phyloP scores from a whole-genome alignment of 73 alveolate genomes.

The Paramecium primaurelia region DNA sequence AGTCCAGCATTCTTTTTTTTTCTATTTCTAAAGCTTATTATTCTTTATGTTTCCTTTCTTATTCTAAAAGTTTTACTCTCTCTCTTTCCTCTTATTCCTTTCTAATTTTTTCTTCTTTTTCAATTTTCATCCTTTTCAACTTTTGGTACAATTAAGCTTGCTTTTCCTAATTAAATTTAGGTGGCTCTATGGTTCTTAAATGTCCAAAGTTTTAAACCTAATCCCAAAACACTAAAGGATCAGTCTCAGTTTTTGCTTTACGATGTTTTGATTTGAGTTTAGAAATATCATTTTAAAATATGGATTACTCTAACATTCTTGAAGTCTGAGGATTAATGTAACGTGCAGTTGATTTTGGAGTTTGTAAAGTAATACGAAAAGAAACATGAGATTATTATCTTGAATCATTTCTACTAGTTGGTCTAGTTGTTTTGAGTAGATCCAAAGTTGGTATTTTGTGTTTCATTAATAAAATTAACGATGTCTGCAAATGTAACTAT shows the following conservation, averaged over 20 bases:
- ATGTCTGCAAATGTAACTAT: conserved; percentile 47
- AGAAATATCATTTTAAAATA: background rate
- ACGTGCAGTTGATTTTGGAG: background rate
- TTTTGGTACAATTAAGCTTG: background rate
- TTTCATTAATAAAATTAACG: conserved; percentile 25
- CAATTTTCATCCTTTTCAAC: background rate
- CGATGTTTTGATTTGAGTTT: background rate
- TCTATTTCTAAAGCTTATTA: background rate
- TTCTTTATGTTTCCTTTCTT: background rate
- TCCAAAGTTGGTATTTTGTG: conserved; percentile 6
- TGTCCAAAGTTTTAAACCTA: background rate
- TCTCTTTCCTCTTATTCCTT: background rate
- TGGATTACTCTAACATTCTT: background rate
- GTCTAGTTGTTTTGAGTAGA: background rate
- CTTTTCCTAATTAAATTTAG: background rate
- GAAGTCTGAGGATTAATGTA: background rate
- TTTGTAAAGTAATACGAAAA: background rate
- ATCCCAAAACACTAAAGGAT: background rate
- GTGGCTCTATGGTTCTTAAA: background rate
- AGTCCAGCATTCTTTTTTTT: background rate
- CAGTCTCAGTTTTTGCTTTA: background rate
- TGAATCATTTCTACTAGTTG: background rate
- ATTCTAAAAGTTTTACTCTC: background rate
- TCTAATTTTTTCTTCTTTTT: background rate
- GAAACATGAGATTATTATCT: background rate